Evolutionary conservation across 805 yeast species (phyloP), one percentile per base, ranked within the genome.

Genomic region (Yueomyces sp.): DNA sequence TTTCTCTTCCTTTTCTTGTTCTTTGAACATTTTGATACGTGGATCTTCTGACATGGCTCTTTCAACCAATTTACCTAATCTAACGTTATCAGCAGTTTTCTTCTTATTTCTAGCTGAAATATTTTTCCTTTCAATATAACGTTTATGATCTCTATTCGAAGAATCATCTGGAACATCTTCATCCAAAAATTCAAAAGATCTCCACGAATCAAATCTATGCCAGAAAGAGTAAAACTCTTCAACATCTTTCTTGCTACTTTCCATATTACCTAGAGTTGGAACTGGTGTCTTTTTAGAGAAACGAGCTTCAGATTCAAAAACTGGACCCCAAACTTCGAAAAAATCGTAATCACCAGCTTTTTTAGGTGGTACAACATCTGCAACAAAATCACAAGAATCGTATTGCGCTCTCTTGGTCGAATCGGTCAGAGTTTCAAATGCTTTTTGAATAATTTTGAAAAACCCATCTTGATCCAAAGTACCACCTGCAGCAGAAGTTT

Each of bases 81-180:
- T 79, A 63, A 87, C 83, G 72, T 81, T 90, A 68, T 92, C 98
- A 62, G 92, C 96, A 60, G 90, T 87, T 82, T 92, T 92, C 74
- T 78, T 84, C 84, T 90, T 92, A 74, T 85, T 84, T 74, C 98
- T 85, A 46, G 94, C 85, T 53, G 95, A 87, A 67, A 85, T 78
- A 74, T 92, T 92, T 76, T 92, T 92, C 74, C 90, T 86, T 72
- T 92, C 98, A 55, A 88, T 81, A 74, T 86, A 85, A 72, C 98
- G 94, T 74, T 92, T 92, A 78, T 92, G 95, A 66, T 92, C 98
- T 76, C 98, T 87, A 80, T 92, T 92, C 48, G 95, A 84, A 45
- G 96, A 85, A 69, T 92, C 98, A 72, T 92, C 98, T 55, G 98
- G 98, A 59, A 88, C 96, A 63, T 92, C 98, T 73, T 92, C 98